Base-by-base conservation (phyloP, 495 filamentous ascomycete species). In the Immersiella caudata region DNA sequence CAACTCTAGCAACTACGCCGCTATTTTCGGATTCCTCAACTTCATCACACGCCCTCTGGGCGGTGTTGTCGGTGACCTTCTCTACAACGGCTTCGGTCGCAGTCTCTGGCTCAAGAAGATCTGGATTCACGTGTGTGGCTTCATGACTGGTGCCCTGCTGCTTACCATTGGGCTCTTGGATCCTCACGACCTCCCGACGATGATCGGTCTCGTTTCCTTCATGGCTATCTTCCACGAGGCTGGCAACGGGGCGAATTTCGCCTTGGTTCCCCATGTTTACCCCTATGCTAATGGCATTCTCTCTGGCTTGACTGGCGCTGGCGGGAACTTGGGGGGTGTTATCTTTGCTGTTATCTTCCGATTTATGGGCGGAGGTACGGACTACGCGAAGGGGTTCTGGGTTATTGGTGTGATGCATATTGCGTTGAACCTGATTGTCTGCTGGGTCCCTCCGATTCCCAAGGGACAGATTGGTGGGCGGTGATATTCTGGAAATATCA, bases 11-110 rank as follows among this genome's bases (percentile, higher is more conserved):
- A 84, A 86, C 70, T 96, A 90, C 88, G 91, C 92, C 0, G 91
- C 93, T 62, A 94, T 96, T 88, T 97, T 96, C 74, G 93, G 93
- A 9, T 88, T 97, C 59, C 80, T 97, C 27, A 96, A 97, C 77
- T 80, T 94, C 36, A 76, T 90, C 63, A 91, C 85, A 62, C 85
- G 93, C 0, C 93, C 93, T 0, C 71, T 87, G 0, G 93, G 93
- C 54, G 93, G 93, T 0, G 82, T 91, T 16, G 67, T 93, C 16
- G 83, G 86, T 1, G 93, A 97, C 68, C 25, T 89, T 18, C 72
- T 94, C 2, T 96, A 94, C 81, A 81, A 79, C 20, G 71, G 71
- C 24, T 87, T 84, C 0, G 83, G 85, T 2, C 67, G 72, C 63
- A 87, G 71, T 46, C 79, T 94, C n/a, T 92, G 90, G 87, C 84